Base-by-base conservation (phyloP, 2,329 filamentous ascomycete species). In the Thielaviopsis musarum region DNA sequence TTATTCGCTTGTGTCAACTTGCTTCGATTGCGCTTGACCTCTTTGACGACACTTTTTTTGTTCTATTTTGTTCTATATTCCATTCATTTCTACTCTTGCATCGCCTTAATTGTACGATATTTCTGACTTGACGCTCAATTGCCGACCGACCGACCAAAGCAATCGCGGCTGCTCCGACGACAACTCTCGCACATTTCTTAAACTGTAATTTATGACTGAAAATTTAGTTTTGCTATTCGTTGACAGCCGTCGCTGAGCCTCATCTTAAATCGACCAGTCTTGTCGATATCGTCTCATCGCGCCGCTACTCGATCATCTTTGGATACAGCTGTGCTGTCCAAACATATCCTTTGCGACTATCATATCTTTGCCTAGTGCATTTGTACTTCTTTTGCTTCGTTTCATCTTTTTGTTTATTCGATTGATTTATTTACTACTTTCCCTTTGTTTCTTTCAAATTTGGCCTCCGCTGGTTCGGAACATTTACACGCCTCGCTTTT, bases 1-100 rank as follows among this genome's bases (percentile, higher is more conserved):
- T 21, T 49, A 49, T 49, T 49, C 45, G 19, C 45, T 49, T 49
- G 45, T 45, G 38, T 45, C 12, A 54, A 54, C 38, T 55, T 55
- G 53, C 53, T 55, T 55, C 53, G 28, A 34, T 55, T 55, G 45
- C 21, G 45, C 45, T 49, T 49, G 45, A 49, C 45, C 45, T 53
- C 24, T 53, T 30, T 53, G 22, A 53, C 24, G 52, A 30, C 24
- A n/a, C 15, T 49, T 41, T 49, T 26, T n/a, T 56, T 48, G 9
- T 41, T 34, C 5, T 56, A 2, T 24, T 2, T 30, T n/a, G 15
- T n/a, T 1, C 22, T 28, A 30, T 56, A 7, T 28, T 56, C 21
- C 24, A 9, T 49, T 56, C 38, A 12, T 48, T 56, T 30, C 54
- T 48, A 17, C 24, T n/a, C 54, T 56, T 49, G 19, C 52, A n/a